phyloP scores from a whole-genome alignment of 2,329 filamentous ascomycete genomes.

The Aspergillus sp. region DNA sequence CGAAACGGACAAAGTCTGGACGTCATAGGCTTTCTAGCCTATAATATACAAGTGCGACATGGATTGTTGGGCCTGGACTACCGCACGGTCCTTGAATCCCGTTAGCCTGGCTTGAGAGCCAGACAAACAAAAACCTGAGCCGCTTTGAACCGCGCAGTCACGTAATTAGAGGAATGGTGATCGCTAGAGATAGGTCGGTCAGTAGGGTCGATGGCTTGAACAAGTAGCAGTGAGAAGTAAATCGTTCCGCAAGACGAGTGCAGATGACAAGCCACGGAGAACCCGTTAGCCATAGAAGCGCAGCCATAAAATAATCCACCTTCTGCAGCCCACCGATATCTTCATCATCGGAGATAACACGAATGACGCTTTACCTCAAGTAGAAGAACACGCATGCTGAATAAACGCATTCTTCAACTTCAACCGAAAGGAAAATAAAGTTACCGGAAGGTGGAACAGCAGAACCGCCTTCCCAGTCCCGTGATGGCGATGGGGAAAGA shows the following conservation, averaged over 20 bases:
- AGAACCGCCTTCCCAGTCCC: background rate
- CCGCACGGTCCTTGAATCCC: background rate
- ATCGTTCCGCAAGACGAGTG: too few relatives aligned
- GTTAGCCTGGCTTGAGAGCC: background rate
- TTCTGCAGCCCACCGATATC: too few relatives aligned
- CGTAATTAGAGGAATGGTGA: background rate
- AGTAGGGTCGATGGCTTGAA: background rate
- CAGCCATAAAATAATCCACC: too few relatives aligned
- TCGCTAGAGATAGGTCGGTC: background rate
- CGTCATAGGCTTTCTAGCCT: too few relatives aligned
- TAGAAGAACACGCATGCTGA: background rate
- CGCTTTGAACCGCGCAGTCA: background rate
- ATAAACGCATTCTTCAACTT: too few relatives aligned
- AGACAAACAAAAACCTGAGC: background rate
- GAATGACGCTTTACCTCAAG: too few relatives aligned
- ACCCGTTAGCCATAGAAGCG: too few relatives aligned
- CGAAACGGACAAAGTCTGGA: too few relatives aligned
- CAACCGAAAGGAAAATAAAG: background rate
- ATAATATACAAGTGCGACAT: too few relatives aligned
- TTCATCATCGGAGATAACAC: too few relatives aligned
- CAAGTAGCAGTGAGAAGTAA: background rate
- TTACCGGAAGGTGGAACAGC: background rate
- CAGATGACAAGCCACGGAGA: too few relatives aligned
- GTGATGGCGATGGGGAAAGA: background rate
- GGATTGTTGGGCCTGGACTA: too few relatives aligned